A percentile compares a stretch with the other conserved stretches of the same genome.
These are phyloP conservation scores for Lasiosphaeriaceae sp. DNA, from an alignment of 495 filamentous ascomycete genomes.

Conservation along the genomic window DNA sequence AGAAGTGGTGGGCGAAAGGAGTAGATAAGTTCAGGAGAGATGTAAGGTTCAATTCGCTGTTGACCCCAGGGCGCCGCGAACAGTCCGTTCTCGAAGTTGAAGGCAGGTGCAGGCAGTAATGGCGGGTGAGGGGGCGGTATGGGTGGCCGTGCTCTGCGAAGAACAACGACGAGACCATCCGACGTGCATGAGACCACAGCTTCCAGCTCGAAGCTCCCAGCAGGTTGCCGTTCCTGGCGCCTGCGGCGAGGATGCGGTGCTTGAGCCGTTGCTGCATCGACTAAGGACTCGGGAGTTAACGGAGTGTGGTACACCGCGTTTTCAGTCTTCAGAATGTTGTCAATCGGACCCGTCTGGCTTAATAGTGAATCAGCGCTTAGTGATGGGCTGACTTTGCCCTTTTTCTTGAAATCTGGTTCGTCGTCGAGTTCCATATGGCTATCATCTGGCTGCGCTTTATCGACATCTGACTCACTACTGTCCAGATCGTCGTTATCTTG, in stretches of 20 bases:
- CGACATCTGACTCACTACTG: slow-evolving; percentile 21
- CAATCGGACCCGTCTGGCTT: neutral
- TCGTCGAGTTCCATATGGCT: slow-evolving; percentile 36
- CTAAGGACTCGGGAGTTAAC: slow-evolving; percentile 6
- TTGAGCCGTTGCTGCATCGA: neutral
- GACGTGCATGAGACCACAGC: slow-evolving; percentile 89
- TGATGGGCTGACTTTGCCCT: neutral
- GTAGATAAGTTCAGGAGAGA: slow-evolving; percentile 39
- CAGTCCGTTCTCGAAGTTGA: slow-evolving; percentile 60
- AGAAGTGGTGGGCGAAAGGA: slow-evolving; percentile 39
- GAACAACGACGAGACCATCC: slow-evolving; percentile 79
- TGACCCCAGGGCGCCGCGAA: slow-evolving; percentile 76
- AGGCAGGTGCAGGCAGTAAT: slow-evolving; percentile 34
- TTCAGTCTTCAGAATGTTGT: neutral
- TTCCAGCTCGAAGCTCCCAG: slow-evolving; percentile 60
- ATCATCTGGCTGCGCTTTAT: slow-evolving; percentile 7
- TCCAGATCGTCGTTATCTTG: slow-evolving; percentile 13
- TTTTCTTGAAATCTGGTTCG: neutral
- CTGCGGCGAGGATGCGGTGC: neutral
- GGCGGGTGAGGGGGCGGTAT: slow-evolving; percentile 55
- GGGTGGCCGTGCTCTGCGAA: slow-evolving; percentile 69
- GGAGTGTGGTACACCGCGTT: slow-evolving; percentile 1
- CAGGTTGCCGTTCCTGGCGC: neutral
- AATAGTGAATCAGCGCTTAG: neutral
- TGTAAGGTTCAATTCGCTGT: slow-evolving; percentile 49